Base-by-base conservation (phyloP, 2,329 filamentous ascomycete genomes). In the Elsinoe ampelina region DNA sequence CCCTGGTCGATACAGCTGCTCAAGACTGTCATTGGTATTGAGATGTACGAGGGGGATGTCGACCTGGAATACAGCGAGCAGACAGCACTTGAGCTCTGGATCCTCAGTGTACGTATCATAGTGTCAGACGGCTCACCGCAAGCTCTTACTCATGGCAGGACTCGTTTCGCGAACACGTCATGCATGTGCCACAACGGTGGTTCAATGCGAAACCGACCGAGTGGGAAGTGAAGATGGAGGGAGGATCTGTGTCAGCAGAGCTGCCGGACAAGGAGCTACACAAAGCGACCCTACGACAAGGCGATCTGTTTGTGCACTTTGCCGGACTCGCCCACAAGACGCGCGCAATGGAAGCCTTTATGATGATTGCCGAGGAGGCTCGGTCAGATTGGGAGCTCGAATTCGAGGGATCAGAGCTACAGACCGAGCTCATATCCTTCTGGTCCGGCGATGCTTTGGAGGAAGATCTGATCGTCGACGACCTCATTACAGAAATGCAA, bases 281-380 rank as follows among this genome's bases (percentile, higher is more conserved):
- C 1, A 63, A 67, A 12, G 68, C 64, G 43, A 67, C 71, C 35
- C 69, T 70, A 4, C 66, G 69, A 11, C 64, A 69, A 36, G 72
- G 72, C 2, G 71, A 75, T 55, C 67, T 72, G 54, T 60, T 75
- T 6, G 70, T 74, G 8, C 73, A 75, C 58, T 73, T 75, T 55
- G 69, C 72, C 4, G 72, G 73, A 0, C 61, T 68, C 1, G 58
- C 57, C 1, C 59, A 70, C 7, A 67, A 70, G n/a, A 64, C 68
- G 22, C 60, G 65, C 39, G 61, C 66, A 8, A 70, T 75, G 63
- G 59, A 61, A 5, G 66, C 67, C 47, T 75, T 72, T 70, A 59
- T 71, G 2, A 63, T 66, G 7, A 59, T 67, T 2, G 68, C 68
- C 1, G 68, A 71, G 63, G 63, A 67, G 56, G 69, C 70, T 61